These are phyloP conservation scores for Rhododendron ferrugineum DNA, from an alignment of 148 eudicot species.

Conservation along the genomic window DNA sequence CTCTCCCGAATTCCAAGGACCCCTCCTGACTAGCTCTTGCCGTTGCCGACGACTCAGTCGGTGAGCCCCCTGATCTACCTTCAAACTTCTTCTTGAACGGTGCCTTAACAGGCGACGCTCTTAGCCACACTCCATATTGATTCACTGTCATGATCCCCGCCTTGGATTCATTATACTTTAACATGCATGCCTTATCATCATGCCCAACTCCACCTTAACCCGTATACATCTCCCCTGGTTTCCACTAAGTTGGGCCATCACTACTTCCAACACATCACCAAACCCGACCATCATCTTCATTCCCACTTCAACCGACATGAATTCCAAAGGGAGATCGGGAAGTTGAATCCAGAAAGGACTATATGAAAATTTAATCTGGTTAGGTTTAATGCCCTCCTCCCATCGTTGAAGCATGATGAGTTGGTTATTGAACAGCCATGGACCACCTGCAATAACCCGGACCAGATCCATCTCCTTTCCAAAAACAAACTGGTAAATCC, in stretches of 20 bases:
- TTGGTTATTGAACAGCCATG: background rate
- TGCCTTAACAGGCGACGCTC: too few relatives aligned
- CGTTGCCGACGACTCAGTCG: too few relatives aligned
- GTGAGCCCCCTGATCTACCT: too few relatives aligned
- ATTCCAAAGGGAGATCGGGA: background rate
- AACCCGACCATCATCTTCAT: background rate
- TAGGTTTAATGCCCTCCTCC: rapidly evolving
- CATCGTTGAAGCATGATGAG: background rate
- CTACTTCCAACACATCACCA: background rate
- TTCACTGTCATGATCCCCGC: background rate
- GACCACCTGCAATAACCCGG: background rate
- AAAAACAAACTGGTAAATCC: background rate
- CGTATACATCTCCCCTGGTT: background rate
- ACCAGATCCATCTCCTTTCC: background rate
- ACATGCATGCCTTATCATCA: background rate
- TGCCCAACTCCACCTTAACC: background rate
- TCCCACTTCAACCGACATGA: background rate
- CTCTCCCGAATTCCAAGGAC: too few relatives aligned
- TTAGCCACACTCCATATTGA: background rate
- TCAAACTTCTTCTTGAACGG: too few relatives aligned
- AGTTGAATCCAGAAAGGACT: background rate
- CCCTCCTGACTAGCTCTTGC: too few relatives aligned
- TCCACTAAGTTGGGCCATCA: background rate
- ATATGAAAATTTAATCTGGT: background rate
- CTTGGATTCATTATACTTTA: background rate